Base-by-base conservation (phyloP, 495 filamentous ascomycete genomes). In the Annulohypoxylon bovei region DNA sequence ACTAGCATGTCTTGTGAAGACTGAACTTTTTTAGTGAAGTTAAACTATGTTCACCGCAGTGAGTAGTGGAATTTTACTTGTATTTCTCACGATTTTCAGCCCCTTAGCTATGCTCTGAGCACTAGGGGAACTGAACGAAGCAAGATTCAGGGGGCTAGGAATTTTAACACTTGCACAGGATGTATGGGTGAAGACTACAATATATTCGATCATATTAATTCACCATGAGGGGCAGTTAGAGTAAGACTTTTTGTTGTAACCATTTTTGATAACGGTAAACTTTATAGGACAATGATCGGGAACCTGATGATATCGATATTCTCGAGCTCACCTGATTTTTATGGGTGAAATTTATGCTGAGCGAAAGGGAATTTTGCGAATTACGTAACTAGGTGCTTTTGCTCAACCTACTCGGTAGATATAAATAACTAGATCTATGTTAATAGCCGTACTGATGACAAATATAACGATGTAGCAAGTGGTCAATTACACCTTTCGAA, bases 11-110 rank as follows among this genome's bases (percentile, higher is more conserved):
- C 9, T 46, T 46, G 40, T 73, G 22, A 75, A 77, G 42, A 77
- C 79, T 0, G 74, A 76, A 52, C 82, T n/a, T n/a, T n/a, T n/a
- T n/a, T n/a, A n/a, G n/a, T n/a, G n/a, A n/a, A n/a, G n/a, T 81
- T 0, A 79, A 77, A 27, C 78, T 81, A 55, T 85, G 83, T 1
- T 82, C 83, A 8, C 82, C 82, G 30, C 77, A 79, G 28, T 81
- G 81, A 53, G 84, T 73, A 9, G 83, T 81, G 42, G n/a, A 84
- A 85, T 27, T 80, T 78, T 42, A 72, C 77, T n/a, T 65, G 69
- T 42, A 25, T 65, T 60, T 1, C 33, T 63, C 14, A 66, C 62
- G 9, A 79, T 57, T 27, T 67, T 74, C 6, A 80, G 30, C 3
- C 61, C 70, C 8, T 54, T 52, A 12, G 74, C 53, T 18, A 79